A percentile compares a stretch with the other conserved stretches of the same genome.
Conservation (phyloP, 2,329 filamentous ascomycete genomes). For the Xylaria hypoxylon region DNA sequence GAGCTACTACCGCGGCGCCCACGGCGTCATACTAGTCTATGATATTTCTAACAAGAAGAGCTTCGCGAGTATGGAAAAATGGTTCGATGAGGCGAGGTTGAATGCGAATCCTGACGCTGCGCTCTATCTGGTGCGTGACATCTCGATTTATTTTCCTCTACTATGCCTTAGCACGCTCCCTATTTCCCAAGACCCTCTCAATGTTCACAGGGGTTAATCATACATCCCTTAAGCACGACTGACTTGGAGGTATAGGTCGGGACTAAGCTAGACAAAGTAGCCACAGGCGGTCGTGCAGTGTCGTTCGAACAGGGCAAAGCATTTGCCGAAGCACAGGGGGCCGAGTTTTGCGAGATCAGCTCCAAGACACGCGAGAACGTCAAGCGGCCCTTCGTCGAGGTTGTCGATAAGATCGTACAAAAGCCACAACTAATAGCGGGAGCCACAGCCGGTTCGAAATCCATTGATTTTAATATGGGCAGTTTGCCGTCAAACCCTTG, state of each 20-base stretch:
- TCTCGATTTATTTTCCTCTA: background rate
- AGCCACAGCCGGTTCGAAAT: constrained; percentile 41
- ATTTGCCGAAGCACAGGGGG: constrained; percentile 59
- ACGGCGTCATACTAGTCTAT: constrained; percentile 63
- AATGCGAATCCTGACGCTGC: constrained; percentile 63
- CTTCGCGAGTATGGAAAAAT: constrained; percentile 64
- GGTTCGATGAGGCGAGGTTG: constrained; percentile 65
- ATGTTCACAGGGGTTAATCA: background rate
- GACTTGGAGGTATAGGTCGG: constrained; percentile 55
- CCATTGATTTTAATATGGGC: constrained; percentile 48
- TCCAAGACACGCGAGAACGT: constrained; percentile 65
- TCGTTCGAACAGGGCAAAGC: constrained; percentile 60
- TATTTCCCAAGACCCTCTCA: background rate
- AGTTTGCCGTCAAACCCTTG: constrained; percentile 42
- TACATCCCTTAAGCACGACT: constrained; percentile 9
- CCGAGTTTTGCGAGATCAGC: constrained; percentile 65
- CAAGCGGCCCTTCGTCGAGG: constrained; percentile 62
- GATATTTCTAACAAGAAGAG: constrained; percentile 62
- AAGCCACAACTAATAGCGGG: constrained; percentile 57
- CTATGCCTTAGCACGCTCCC: background rate
- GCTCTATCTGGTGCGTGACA: constrained; percentile 58
- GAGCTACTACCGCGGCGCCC: constrained; percentile 63
- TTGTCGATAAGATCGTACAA: constrained; percentile 62
- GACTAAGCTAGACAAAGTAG: constrained; percentile 63
- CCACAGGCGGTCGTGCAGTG: constrained; percentile 56